A percentile compares a stretch with the other conserved stretches of the same genome.
These are phyloP conservation scores for Venturia carpophila DNA, from an alignment of 2,329 filamentous ascomycete species.

Conservation along the genomic window DNA sequence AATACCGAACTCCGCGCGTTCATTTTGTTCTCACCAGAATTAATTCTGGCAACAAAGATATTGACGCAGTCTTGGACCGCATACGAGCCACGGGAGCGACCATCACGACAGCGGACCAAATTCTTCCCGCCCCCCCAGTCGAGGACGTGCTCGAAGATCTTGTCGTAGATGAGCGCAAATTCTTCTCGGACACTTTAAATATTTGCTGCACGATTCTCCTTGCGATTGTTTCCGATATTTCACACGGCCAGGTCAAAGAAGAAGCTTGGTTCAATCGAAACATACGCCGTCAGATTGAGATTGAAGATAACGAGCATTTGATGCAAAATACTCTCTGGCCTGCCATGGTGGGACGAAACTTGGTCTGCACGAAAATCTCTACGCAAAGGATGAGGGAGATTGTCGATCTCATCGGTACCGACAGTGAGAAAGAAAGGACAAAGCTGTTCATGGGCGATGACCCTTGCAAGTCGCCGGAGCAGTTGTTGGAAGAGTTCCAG, in stretches of 20 bases:
- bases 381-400: constrained; percentile 51
- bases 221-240: constrained; percentile 65
- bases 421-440: constrained; percentile 45
- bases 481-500: constrained; percentile 27
- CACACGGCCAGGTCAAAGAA: constrained; percentile 45
- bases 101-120: constrained; percentile 28
- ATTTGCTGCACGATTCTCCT: constrained; percentile 64
- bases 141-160: constrained; percentile 27
- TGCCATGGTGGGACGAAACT: constrained; percentile 45
- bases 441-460: constrained; percentile 49
- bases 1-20: constrained; percentile 52
- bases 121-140: constrained; percentile 22
- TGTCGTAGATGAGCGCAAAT: constrained; percentile 34
- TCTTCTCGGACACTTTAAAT: constrained; percentile 43
- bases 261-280: constrained; percentile 50
- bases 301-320: constrained; percentile 55
- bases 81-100: constrained; percentile 45
- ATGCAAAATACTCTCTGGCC: constrained; percentile 56
- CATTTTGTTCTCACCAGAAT: constrained; percentile 56
- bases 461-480: constrained; percentile 25
- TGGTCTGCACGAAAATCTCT: constrained; percentile 61
- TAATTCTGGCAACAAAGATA: constrained; percentile 42
- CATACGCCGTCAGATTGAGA: constrained; percentile 56
- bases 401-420: constrained; percentile 33
- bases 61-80: constrained; percentile 49